phyloP scores from a whole-genome alignment of 345 rosid genomes.

The Pseudoturritis turrita region DNA sequence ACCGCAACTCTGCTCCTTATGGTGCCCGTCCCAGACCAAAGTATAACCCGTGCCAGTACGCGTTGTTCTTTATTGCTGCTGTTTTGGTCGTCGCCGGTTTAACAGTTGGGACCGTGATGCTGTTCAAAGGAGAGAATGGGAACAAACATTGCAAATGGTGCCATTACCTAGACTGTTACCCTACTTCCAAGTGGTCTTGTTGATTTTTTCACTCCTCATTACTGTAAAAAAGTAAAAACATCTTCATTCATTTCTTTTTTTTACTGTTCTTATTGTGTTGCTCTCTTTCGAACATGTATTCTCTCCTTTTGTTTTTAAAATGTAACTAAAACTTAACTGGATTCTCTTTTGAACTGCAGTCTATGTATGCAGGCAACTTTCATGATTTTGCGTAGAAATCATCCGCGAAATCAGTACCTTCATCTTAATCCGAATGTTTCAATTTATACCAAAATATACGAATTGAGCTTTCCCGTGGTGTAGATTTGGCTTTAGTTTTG shows the following conservation, averaged over 20 bases:
- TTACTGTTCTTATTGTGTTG: neutral
- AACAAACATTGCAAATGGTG: conserved; percentile 92
- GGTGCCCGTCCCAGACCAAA: conserved; percentile 48
- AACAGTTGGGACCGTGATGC: conserved; percentile 58
- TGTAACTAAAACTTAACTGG: neutral
- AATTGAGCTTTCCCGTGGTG: no score
- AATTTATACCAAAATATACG: no score
- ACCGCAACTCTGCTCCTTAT: conserved; percentile 39
- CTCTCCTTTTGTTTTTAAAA: neutral
- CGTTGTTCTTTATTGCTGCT: conserved; percentile 37
- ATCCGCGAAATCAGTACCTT: no score
- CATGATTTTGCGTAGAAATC: no score
- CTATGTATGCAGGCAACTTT: no score
- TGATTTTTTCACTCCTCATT: conserved; percentile 3
- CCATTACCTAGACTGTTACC: conserved; percentile 77
- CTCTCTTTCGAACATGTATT: neutral
- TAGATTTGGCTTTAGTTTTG: neutral
- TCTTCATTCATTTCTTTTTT: neutral
- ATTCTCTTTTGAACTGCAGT: neutral
- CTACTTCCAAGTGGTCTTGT: conserved; percentile 77
- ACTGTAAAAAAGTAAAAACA: neutral
- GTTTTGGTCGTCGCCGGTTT: conserved; percentile 50
- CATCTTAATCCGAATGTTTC: no score
- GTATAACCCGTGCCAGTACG: conserved; percentile 74
- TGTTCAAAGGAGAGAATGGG: conserved; percentile 74